These are phyloP conservation scores for Pyracantha coccinea DNA, from an alignment of 331 rosid species.

Conservation along the genomic window DNA sequence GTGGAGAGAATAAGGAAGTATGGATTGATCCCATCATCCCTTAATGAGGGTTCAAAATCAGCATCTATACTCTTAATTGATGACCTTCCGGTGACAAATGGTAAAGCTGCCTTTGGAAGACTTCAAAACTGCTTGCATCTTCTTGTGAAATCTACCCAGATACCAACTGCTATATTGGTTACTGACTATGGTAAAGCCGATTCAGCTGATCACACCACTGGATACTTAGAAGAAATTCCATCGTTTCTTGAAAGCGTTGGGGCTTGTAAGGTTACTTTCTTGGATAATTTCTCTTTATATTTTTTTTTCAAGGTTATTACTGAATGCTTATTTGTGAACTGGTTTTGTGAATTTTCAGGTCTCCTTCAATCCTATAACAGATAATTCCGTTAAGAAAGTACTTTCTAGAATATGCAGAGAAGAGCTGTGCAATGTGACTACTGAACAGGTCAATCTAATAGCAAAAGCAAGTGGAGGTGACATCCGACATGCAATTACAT, in stretches of 20 bases:
- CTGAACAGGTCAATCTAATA: conserved; percentile 62
- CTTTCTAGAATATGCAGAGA: conserved; percentile 60
- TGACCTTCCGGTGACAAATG: conserved; percentile 75
- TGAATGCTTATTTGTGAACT: conserved; percentile 11
- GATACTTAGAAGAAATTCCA: conserved; percentile 52
- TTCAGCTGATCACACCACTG: conserved; percentile 49
- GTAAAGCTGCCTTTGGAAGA: conserved; percentile 55
- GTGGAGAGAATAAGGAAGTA: conserved; percentile 79
- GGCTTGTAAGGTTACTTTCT: conserved; percentile 97
- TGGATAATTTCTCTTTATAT: conserved; percentile 11
- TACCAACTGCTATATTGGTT: conserved; percentile 79
- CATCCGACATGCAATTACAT: conserved; percentile 86
- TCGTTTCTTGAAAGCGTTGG: conserved; percentile 71
- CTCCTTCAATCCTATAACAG: conserved; percentile 81
- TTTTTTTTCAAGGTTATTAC: conserved; percentile 1
- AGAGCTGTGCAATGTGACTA: conserved; percentile 54
- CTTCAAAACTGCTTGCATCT: conserved; percentile 58
- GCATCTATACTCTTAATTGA: conserved; percentile 66
- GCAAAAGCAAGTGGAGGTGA: conserved; percentile 94
- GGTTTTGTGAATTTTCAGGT: conserved; percentile 49
- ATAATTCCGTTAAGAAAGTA: conserved; percentile 61
- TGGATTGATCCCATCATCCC: conserved; percentile 52
- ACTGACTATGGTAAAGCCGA: conserved; percentile 64
- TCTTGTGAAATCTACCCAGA: conserved; percentile 56
- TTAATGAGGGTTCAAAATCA: conserved; percentile 47